phyloP scores from a whole-genome alignment of 169 alveolate species.

The Perkinsus chesapeaki region DNA sequence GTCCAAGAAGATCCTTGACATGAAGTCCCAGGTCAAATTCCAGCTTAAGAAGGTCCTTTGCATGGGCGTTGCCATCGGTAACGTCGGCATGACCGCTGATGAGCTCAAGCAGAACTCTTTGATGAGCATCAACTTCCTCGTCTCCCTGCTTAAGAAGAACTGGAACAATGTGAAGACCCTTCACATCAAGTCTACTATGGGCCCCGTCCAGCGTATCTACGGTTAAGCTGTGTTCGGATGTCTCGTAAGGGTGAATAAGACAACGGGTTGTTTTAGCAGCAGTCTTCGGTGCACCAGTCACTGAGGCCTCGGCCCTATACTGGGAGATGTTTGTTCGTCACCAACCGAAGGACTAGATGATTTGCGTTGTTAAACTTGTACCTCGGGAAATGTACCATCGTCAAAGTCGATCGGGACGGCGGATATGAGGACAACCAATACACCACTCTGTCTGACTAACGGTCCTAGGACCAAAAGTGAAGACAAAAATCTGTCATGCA shows the following conservation, averaged over 20 bases:
- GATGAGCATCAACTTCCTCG: slow-evolving; percentile 96
- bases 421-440: neutral
- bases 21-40: slow-evolving; percentile 81
- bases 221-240: slow-evolving; percentile 56
- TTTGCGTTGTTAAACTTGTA: neutral
- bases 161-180: slow-evolving; percentile 97
- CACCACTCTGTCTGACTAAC: neutral
- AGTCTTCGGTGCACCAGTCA: slow-evolving; percentile 5
- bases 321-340: slow-evolving; percentile 4
- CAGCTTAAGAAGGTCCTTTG: slow-evolving; percentile 80
- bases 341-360: neutral
- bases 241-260: neutral
- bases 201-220: slow-evolving; percentile 91
- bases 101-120: slow-evolving; percentile 93
- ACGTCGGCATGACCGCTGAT: slow-evolving; percentile 92
- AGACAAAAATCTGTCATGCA: neutral
- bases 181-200: slow-evolving; percentile 98
- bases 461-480: neutral
- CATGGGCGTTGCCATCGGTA: slow-evolving; percentile 98
- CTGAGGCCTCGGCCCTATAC: slow-evolving; percentile 7
- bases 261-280: neutral
- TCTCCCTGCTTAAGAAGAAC: slow-evolving; percentile 94
- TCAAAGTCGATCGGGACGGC: neutral
- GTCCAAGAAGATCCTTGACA: slow-evolving; percentile 91
- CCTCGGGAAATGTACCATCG: too few species aligned